Percentiles rank a stretch among this genome's conserved stretches.
Evolutionary conservation across 305 asterid species (phyloP).

Genomic region (Fraxinus floribunda): DNA sequence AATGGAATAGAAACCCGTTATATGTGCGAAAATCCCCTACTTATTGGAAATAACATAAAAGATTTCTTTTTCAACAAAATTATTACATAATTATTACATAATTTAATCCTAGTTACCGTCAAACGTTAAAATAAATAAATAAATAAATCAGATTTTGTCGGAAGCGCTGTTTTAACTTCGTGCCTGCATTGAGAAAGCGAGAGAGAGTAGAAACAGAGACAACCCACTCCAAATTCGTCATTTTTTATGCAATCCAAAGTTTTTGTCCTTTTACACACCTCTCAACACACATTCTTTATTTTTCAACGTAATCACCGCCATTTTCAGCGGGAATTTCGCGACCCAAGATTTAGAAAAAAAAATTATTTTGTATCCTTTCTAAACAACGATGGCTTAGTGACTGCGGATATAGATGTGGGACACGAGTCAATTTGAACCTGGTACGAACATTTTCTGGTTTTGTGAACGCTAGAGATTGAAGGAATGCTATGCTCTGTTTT

Average conservation of each 20-base stretch:
- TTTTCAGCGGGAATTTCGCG: slow-evolving; percentile 72
- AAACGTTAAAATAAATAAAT: not conserved
- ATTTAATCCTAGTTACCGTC: slow-evolving; percentile 13
- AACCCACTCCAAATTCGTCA: slow-evolving; percentile 29
- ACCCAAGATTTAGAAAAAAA: not conserved
- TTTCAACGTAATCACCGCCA: slow-evolving; percentile 75
- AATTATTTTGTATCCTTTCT: not conserved
- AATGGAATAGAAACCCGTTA: too few species aligned
- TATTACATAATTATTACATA: not conserved
- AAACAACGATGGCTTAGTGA: slow-evolving; percentile 21
- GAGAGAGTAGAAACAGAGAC: not conserved
- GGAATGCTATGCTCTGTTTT: not conserved
- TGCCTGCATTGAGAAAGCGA: slow-evolving; percentile 35
- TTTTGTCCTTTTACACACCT: slow-evolving; percentile 44
- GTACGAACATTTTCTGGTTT: slow-evolving; percentile 2
- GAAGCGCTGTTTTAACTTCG: slow-evolving; percentile 8
- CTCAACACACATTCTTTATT: slow-evolving; percentile 7
- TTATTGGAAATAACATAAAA: too few species aligned
- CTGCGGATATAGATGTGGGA: slow-evolving; percentile 4
- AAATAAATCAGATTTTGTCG: slow-evolving; percentile 13
- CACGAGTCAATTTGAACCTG: not conserved
- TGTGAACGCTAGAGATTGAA: slow-evolving; percentile 7
- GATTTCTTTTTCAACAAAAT: slow-evolving; percentile 6
- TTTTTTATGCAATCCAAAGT: slow-evolving; percentile 61
- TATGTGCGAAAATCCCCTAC: too few species aligned